A percentile compares a stretch with the other conserved stretches of the same genome.
Evolutionary conservation across 768 basidiomycete genomes (phyloP).

Genomic region (Leccinum subgranulosum): DNA sequence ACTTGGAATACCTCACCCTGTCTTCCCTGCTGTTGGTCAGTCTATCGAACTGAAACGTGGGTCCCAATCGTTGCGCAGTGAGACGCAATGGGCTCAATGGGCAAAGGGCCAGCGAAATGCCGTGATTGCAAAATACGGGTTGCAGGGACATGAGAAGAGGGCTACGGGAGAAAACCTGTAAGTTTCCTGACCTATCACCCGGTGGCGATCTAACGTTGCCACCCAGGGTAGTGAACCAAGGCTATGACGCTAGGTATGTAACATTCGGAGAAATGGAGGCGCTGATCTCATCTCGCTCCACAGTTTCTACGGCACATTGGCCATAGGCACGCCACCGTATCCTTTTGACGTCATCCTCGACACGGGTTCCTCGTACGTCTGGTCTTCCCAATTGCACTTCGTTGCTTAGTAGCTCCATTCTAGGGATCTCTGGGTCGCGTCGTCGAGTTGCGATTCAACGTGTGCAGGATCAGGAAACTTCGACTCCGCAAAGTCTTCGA

Average conservation of each 20-base stretch:
- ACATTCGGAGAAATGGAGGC: background rate
- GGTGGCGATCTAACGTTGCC: background rate
- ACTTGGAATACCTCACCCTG: slow-evolving; percentile 10
- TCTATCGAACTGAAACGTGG: slow-evolving; percentile 19
- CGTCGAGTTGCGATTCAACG: slow-evolving; percentile 26
- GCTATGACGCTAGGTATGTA: slow-evolving; percentile 55
- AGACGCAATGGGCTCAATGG: slow-evolving; percentile 29
- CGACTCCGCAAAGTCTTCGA: slow-evolving; percentile 32
- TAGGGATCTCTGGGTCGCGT: slow-evolving; percentile 52
- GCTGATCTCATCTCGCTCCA: background rate
- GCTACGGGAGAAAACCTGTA: slow-evolving; percentile 49
- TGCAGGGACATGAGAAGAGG: slow-evolving; percentile 32
- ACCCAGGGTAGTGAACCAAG: slow-evolving; percentile 58
- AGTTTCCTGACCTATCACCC: background rate
- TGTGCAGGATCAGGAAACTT: slow-evolving; percentile 35
- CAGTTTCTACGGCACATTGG: slow-evolving; percentile 36
- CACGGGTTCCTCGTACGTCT: slow-evolving; percentile 42
- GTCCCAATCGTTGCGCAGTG: slow-evolving; percentile 11
- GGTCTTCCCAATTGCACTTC: background rate
- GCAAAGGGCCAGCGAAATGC: slow-evolving; percentile 44
- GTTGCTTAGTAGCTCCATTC: slow-evolving; percentile 21
- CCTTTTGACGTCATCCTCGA: slow-evolving; percentile 50
- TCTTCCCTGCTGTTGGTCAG: slow-evolving; percentile 15
- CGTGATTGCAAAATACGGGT: slow-evolving; percentile 48
- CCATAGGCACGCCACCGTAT: slow-evolving; percentile 43